Percentiles rank a stretch among this genome's conserved stretches.
phyloP scores from a whole-genome alignment of 768 basidiomycete genomes.

The Trametes meyenii region DNA sequence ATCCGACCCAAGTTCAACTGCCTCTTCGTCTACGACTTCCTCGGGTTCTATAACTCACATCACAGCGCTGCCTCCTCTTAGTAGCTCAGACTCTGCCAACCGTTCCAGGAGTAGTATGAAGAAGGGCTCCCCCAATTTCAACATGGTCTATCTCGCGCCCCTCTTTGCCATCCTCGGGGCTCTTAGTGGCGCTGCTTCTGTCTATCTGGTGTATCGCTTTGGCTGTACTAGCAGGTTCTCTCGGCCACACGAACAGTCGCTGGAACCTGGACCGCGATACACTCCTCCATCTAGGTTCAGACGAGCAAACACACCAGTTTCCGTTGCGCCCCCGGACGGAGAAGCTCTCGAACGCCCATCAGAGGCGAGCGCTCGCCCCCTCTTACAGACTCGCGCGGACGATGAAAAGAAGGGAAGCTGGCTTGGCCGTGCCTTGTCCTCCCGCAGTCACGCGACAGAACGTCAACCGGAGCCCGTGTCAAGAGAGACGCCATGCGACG shows the following conservation, averaged over 20 bases:
- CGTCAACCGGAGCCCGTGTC: background rate
- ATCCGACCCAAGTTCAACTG: background rate
- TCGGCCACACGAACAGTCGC: conserved; percentile 2
- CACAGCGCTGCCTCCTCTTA: conserved; percentile 32
- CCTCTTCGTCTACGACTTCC: conserved; percentile 7
- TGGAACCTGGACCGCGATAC: conserved; percentile 36
- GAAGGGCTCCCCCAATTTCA: conserved; percentile 20
- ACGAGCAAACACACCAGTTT: background rate
- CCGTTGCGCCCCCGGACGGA: background rate
- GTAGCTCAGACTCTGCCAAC: conserved; percentile 16
- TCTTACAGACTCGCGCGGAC: background rate
- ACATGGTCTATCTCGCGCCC: conserved; percentile 34
- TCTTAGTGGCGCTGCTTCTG: conserved; percentile 25
- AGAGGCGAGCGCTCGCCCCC: background rate
- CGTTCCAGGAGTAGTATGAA: background rate
- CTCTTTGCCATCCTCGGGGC: conserved; percentile 34
- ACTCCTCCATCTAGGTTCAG: conserved; percentile 18
- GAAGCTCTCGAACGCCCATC: conserved; percentile 14
- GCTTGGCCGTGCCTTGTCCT: conserved; percentile 22
- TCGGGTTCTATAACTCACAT: conserved; percentile 21
- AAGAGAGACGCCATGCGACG: background rate
- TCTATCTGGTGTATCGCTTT: conserved; percentile 29
- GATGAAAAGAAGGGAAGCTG: conserved; percentile 14
- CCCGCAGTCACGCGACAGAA: background rate
- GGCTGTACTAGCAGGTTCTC: background rate